Base-by-base conservation (phyloP, 108 stramenopile genomes). In the Cyclotella cryptica region DNA sequence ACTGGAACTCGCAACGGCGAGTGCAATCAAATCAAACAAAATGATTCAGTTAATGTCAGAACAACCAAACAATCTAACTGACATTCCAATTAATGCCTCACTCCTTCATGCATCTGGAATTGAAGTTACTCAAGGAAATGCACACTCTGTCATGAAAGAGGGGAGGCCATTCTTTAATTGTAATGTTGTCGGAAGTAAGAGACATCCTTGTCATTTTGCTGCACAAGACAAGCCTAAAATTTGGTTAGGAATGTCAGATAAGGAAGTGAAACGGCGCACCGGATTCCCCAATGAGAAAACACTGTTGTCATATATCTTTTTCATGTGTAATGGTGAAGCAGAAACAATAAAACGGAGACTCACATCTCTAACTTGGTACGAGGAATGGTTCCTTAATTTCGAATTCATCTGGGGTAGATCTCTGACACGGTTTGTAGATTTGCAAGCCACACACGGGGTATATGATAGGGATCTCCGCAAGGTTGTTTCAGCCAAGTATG, bases 351-450 rank as follows among this genome's bases (percentile, higher is more conserved):
- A 12, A 6, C 29, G 44, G 45, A 41, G 68, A 46, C 12, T 40
- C 10, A 53, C 80, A n/a, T 75, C 62, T 0, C 29, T 81, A 8
- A 71, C 80, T 15, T 76, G 74, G 75, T 81, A 64, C 45, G 68
- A 81, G 53, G 80, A 81, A 43, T 81, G 80, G 80, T 75, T 75
- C 29, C 15, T 81, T 0, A 47, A 71, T 45, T 70, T 75, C 15
- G 74, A 81, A 22, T 75, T 18, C 15, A 75, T 54, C 3, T 76
- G 55, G 21, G 58, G 67, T 19, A 19, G n/a, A 40, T 61, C 74
- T 30, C n/a, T 74, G 2, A 74, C 49, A 18, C 19, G 63, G 26
- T 28, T 22, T 1, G 1, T 15, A 12, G 63, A 74, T 65, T 49
- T 42, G 15, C 18, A 43, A 26, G 30, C 17, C 0, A 53, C n/a